phyloP scores from a whole-genome alignment of 371 early-diverging fungal genomes.

The Nematocida sp. region DNA sequence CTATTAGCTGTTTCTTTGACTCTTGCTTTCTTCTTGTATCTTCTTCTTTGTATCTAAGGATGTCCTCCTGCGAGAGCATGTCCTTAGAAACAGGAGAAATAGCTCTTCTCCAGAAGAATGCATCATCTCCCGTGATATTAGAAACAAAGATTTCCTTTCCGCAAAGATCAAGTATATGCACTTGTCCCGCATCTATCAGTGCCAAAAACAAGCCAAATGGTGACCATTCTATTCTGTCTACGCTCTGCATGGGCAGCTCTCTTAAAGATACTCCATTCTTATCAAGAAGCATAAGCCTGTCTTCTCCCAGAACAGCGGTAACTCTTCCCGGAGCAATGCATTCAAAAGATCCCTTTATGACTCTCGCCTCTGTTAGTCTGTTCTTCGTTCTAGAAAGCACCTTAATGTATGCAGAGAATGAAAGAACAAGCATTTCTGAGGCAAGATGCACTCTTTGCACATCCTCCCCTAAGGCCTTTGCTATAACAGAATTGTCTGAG shows the following conservation, averaged over 20 bases:
- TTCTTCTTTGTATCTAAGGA: constrained; percentile 38
- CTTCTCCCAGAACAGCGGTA: background rate
- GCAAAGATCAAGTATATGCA: constrained; percentile 27
- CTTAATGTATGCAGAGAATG: background rate
- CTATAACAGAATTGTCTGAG: background rate
- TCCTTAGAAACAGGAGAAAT: background rate
- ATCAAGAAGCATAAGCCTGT: background rate
- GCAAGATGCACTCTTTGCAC: constrained; percentile 6
- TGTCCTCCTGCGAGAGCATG: constrained; percentile 3
- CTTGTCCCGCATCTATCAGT: constrained; percentile 28
- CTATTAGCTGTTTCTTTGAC: constrained; percentile 35
- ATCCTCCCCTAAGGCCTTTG: constrained; percentile 37
- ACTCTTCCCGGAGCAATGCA: constrained; percentile 7
- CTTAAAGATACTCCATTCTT: constrained; percentile 19
- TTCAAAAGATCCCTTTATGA: constrained; percentile 7
- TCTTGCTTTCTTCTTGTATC: constrained; percentile 21
- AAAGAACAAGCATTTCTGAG: background rate
- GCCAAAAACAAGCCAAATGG: constrained; percentile 47
- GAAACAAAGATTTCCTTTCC: constrained; percentile 45
- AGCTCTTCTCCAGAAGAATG: constrained; percentile 46
- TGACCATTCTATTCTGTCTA: constrained; percentile 18
- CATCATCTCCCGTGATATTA: background rate
- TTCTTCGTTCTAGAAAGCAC: background rate
- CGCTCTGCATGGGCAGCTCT: background rate
- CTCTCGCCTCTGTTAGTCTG: background rate